These are phyloP conservation scores for Penicillium odoratum DNA, from an alignment of 495 filamentous ascomycete species.

Conservation along the genomic window DNA sequence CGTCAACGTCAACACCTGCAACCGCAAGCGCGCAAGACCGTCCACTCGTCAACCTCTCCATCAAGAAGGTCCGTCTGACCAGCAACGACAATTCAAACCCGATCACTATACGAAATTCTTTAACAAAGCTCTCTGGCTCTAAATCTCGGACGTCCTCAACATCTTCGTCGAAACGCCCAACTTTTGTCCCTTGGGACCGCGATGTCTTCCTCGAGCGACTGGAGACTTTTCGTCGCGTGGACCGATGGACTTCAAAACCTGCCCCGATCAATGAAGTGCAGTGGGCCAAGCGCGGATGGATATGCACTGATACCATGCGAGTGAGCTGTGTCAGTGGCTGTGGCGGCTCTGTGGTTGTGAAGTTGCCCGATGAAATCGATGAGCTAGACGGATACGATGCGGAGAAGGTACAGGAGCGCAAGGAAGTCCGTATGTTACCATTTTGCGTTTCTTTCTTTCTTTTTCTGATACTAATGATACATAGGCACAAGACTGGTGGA, in stretches of 20 bases:
- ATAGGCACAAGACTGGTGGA: slow-evolving; percentile 64
- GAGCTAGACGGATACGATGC: slow-evolving; percentile 47
- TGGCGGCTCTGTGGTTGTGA: slow-evolving; percentile 76
- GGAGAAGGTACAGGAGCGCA: slow-evolving; percentile 64
- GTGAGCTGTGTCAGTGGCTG: slow-evolving; percentile 82
- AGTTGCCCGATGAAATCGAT: slow-evolving; percentile 63
- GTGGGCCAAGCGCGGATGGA: slow-evolving; percentile 95
- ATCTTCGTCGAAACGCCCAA: slow-evolving; percentile 42
- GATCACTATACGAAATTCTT: slow-evolving; percentile 26
- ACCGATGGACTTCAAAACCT: slow-evolving; percentile 78
- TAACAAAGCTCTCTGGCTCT: slow-evolving; percentile 28
- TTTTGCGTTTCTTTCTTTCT: neutral
- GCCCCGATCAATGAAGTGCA: slow-evolving; percentile 81
- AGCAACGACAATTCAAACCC: slow-evolving; percentile 25
- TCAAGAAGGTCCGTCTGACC: slow-evolving; percentile 42
- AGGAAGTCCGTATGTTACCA: slow-evolving; percentile 55
- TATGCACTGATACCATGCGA: slow-evolving; percentile 75
- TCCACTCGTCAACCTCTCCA: slow-evolving; percentile 32
- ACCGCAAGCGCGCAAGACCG: slow-evolving; percentile 30
- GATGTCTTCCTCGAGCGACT: slow-evolving; percentile 78
- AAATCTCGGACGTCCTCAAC: slow-evolving; percentile 22
- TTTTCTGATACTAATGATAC: slow-evolving; percentile 11
- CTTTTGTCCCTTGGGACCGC: slow-evolving; percentile 83
- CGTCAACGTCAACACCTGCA: slow-evolving; percentile 15
- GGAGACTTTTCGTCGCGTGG: slow-evolving; percentile 84